Evolutionary conservation across 2,329 filamentous ascomycete genomes (phyloP).

Genomic region (Emericellopsis atlantica): DNA sequence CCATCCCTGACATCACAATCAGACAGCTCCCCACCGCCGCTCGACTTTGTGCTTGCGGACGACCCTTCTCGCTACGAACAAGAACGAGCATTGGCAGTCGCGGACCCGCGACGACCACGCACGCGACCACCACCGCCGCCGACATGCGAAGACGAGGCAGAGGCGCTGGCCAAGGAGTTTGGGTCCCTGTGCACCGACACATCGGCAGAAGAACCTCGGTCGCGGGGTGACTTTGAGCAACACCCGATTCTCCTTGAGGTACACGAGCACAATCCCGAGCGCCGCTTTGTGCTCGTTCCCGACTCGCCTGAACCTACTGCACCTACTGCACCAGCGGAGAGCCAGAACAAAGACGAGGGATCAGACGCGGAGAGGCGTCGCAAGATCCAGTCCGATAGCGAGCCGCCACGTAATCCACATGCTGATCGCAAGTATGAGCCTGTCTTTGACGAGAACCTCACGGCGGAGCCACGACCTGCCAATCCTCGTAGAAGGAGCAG

Average conservation of each 20-base stretch:
- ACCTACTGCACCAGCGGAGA: background rate
- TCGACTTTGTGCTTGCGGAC: background rate
- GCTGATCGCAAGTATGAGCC: slow-evolving; percentile 2
- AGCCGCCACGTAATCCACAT: background rate
- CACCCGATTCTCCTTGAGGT: slow-evolving; percentile 54
- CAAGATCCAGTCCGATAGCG: background rate
- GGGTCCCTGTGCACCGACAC: slow-evolving; percentile 19
- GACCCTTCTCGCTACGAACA: background rate
- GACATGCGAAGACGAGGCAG: slow-evolving; percentile 56
- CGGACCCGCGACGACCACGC: background rate
- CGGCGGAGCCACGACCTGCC: slow-evolving; percentile 4
- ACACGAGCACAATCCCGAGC: slow-evolving; percentile 45
- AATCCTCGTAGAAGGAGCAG: slow-evolving; percentile 17
- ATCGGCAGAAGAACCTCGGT: slow-evolving; percentile 34
- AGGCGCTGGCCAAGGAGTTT: slow-evolving; percentile 49
- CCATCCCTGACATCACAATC: background rate
- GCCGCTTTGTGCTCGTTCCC: slow-evolving; percentile 49
- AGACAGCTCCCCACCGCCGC: background rate
- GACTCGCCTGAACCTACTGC: slow-evolving; percentile 8
- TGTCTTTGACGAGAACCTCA: slow-evolving; percentile 7
- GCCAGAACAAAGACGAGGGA: background rate
- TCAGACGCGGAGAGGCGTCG: background rate
- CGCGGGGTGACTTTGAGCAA: slow-evolving; percentile 56
- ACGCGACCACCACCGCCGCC: slow-evolving; percentile 28
- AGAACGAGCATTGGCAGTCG: background rate